A percentile compares a stretch with the other conserved stretches of the same genome.
Evolutionary conservation across 1,284 basidiomycete genomes (phyloP).

Genomic region (Rhodotorula sp.): DNA sequence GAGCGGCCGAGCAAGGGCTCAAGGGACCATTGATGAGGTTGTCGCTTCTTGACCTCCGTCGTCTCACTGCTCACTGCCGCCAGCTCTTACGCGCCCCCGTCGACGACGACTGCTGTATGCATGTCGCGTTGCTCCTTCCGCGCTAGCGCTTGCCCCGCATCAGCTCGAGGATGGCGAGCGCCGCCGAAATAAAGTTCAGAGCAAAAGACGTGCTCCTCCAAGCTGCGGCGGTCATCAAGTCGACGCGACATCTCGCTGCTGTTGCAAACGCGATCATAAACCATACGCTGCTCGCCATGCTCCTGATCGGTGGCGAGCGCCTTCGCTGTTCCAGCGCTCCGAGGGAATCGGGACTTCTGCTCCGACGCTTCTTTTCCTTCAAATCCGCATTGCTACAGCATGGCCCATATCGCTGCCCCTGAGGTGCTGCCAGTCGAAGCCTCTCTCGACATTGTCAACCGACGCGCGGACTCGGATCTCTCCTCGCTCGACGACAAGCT

Average conservation of each 20-base stretch:
- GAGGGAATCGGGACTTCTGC: background rate
- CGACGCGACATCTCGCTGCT: background rate
- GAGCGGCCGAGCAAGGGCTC: background rate
- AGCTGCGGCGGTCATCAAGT: background rate
- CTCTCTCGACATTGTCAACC: background rate
- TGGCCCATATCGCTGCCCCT: background rate
- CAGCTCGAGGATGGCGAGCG: too few species aligned
- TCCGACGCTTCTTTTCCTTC: background rate
- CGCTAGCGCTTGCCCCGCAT: too few species aligned
- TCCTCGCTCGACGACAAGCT: background rate
- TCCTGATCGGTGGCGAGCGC: background rate
- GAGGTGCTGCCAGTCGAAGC: background rate
- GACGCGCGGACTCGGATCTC: background rate
- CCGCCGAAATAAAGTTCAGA: too few species aligned
- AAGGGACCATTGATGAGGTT: too few species aligned
- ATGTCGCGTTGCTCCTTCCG: too few species aligned
- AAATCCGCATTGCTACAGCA: background rate
- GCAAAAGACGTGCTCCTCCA: too few species aligned
- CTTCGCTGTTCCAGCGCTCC: too few species aligned
- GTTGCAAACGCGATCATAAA: background rate
- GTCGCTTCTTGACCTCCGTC: too few species aligned
- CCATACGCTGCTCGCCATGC: background rate
- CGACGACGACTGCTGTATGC: too few species aligned
- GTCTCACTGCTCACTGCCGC: too few species aligned
- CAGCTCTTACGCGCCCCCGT: too few species aligned